These are phyloP conservation scores for Clarkia xantiana DNA, from an alignment of 345 rosid genomes.

Conservation along the genomic window DNA sequence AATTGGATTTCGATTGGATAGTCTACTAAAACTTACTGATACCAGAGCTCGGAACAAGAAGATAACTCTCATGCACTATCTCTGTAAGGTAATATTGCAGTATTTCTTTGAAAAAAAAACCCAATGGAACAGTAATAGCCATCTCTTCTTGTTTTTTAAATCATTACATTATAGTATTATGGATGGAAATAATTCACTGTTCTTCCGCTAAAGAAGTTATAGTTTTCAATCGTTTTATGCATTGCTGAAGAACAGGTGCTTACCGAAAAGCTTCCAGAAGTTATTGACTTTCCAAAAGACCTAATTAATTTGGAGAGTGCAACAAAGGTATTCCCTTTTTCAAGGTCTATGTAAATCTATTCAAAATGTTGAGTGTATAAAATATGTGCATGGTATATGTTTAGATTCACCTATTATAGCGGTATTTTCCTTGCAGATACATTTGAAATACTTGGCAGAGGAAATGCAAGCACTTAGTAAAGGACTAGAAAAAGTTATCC, in stretches of 20 bases:
- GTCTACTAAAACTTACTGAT: slow-evolving; percentile 87
- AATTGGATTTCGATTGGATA: slow-evolving; percentile 80
- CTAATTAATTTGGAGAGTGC: slow-evolving; percentile 55
- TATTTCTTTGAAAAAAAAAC: too few species aligned
- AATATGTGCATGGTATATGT: too few species aligned
- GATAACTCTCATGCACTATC: slow-evolving; percentile 96
- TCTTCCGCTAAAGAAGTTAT: too few species aligned
- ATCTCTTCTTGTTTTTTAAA: too few species aligned
- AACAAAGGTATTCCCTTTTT: slow-evolving; percentile 40
- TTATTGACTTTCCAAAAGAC: slow-evolving; percentile 65
- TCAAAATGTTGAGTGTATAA: not conserved
- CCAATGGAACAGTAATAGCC: too few species aligned
- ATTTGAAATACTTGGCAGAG: slow-evolving; percentile 85
- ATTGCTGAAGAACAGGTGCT: slow-evolving; percentile 34
- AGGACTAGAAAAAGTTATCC: slow-evolving; percentile 85
- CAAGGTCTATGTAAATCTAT: not conserved
- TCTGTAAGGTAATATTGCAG: slow-evolving; percentile 54
- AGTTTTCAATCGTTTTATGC: too few species aligned
- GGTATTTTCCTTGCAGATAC: slow-evolving; percentile 37
- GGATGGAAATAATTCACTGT: too few species aligned
- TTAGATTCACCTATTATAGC: too few species aligned
- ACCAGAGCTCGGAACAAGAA: slow-evolving; percentile 75
- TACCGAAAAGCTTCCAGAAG: slow-evolving; percentile 73
- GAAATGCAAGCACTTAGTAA: slow-evolving; percentile 98
- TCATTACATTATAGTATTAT: too few species aligned